A percentile compares a stretch with the other conserved stretches of the same genome.
Conservation (phyloP, 495 filamentous ascomycete genomes). For the Talaromyces borbonicus region DNA sequence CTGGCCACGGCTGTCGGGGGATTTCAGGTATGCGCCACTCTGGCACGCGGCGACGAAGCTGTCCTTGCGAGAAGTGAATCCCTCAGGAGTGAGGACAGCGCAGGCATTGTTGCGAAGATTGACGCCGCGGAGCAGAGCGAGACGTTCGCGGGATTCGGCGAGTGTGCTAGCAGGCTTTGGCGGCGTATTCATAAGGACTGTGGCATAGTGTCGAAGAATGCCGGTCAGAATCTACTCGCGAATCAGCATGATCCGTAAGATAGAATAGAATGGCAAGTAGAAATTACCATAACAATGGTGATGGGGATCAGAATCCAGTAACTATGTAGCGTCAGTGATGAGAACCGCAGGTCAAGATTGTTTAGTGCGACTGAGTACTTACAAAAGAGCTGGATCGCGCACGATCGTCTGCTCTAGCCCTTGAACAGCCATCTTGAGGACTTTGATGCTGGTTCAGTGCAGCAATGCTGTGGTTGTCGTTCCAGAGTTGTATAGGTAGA, state of each 20-base stretch:
- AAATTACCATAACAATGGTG: constrained; percentile 83
- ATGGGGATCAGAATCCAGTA: constrained; percentile 99
- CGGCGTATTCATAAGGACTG: constrained; percentile 72
- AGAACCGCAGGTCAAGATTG: constrained; percentile 4
- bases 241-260: not conserved
- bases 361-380: constrained; percentile 16
- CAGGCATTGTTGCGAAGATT: constrained; percentile 72
- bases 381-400: constrained; percentile 98
- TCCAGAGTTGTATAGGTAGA: not conserved
- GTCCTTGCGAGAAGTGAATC: constrained; percentile 70
- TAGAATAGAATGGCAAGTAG: not conserved
- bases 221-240: constrained; percentile 72
- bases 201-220: constrained; percentile 91
- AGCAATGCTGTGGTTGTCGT: not conserved
- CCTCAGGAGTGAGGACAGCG: constrained; percentile 55
- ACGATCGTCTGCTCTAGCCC: constrained; percentile 88
- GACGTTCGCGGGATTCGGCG: constrained; percentile 75
- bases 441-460: not conserved
- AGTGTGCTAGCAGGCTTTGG: constrained; percentile 74
- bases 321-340: constrained; percentile 31
- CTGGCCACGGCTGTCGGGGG: constrained; percentile 74
- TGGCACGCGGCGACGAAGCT: constrained; percentile 72
- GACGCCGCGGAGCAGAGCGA: constrained; percentile 74
- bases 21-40: constrained; percentile 78
- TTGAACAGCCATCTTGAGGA: constrained; percentile 65